Percentiles rank a stretch among this genome's conserved stretches.
Evolutionary conservation across 371 early-diverging fungal genomes (phyloP).

Genomic region (Saksenaea vasiformis): DNA sequence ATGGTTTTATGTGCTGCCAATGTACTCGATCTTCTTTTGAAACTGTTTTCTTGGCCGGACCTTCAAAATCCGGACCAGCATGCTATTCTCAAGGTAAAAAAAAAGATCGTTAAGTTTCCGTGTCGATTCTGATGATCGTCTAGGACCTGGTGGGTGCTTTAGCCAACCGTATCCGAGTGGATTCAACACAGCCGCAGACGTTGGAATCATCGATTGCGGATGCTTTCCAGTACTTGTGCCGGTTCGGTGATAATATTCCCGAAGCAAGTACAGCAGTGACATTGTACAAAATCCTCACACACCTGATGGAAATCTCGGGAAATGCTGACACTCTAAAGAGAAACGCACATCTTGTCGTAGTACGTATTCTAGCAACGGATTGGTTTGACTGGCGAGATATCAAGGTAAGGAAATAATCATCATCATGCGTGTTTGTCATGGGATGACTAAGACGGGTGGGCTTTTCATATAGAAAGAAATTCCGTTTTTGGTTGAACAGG

Average conservation of each 20-base stretch:
- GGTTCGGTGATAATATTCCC: conserved; percentile 34
- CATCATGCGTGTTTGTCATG: not conserved
- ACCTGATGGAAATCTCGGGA: conserved; percentile 24
- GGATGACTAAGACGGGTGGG: not conserved
- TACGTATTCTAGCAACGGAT: conserved; percentile 23
- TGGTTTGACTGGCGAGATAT: conserved; percentile 48
- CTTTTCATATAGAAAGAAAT: conserved; percentile 32
- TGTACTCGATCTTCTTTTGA: conserved; percentile 47
- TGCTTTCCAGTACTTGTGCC: conserved; percentile 39
- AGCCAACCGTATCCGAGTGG: conserved; percentile 17
- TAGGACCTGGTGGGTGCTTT: conserved; percentile 21
- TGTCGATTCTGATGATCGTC: not conserved
- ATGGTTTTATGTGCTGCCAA: conserved; percentile 36
- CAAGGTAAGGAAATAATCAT: conserved; percentile 24
- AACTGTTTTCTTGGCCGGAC: conserved; percentile 60
- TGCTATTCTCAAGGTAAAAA: conserved; percentile 30
- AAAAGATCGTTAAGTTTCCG: not conserved
- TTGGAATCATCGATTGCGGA: conserved; percentile 17
- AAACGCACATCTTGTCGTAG: conserved; percentile 23
- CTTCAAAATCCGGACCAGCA: conserved; percentile 49
- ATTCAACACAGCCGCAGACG: conserved; percentile 12
- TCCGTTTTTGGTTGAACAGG: conserved; percentile 40
- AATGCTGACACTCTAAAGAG: conserved; percentile 10
- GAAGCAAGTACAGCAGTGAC: conserved; percentile 33
- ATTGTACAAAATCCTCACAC: conserved; percentile 30